Evolutionary conservation across 2,329 filamentous ascomycete genomes (phyloP).

Genomic region (Calonectria honghensis): DNA sequence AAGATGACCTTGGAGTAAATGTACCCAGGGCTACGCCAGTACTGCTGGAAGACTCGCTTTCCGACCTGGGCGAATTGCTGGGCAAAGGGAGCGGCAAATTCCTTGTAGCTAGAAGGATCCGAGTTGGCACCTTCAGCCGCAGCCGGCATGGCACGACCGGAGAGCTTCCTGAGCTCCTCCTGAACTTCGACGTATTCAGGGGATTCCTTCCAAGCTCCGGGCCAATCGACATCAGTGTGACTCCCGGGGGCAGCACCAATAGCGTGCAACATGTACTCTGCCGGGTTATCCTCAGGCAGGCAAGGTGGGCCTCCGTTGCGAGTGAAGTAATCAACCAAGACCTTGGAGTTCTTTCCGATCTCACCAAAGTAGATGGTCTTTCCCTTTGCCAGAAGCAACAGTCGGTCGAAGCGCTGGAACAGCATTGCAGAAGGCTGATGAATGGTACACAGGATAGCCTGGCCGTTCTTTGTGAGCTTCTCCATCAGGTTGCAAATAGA

Average conservation of each 20-base stretch:
- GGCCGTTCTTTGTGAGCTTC: constrained; percentile 71
- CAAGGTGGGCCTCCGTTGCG: constrained; percentile 72
- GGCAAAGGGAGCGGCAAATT: constrained; percentile 81
- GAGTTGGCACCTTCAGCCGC: background rate
- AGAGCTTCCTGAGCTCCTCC: background rate
- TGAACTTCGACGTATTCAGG: background rate
- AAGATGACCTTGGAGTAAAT: constrained; percentile 82
- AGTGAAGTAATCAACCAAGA: constrained; percentile 75
- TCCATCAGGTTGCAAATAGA: constrained; percentile 75
- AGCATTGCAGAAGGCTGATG: constrained; percentile 68
- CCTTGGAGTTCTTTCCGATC: constrained; percentile 64
- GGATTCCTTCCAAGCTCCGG: constrained; percentile 1
- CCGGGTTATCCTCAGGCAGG: constrained; percentile 74
- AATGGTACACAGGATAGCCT: constrained; percentile 69
- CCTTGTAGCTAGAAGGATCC: constrained; percentile 61
- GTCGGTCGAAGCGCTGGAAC: constrained; percentile 71
- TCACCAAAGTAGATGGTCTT: constrained; percentile 78
- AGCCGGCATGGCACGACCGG: background rate
- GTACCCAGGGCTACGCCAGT: constrained; percentile 85
- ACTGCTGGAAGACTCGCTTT: constrained; percentile 82
- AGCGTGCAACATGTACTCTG: constrained; percentile 68
- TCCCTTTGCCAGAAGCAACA: constrained; percentile 75
- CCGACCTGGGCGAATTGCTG: constrained; percentile 77
- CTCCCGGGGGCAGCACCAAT: constrained; percentile 5
- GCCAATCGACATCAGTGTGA: constrained; percentile 9